Percentiles rank a stretch among this genome's conserved stretches.
These are phyloP conservation scores for Ganoderma leucocontextum DNA, from an alignment of 1,284 basidiomycete species.

Conservation along the genomic window DNA sequence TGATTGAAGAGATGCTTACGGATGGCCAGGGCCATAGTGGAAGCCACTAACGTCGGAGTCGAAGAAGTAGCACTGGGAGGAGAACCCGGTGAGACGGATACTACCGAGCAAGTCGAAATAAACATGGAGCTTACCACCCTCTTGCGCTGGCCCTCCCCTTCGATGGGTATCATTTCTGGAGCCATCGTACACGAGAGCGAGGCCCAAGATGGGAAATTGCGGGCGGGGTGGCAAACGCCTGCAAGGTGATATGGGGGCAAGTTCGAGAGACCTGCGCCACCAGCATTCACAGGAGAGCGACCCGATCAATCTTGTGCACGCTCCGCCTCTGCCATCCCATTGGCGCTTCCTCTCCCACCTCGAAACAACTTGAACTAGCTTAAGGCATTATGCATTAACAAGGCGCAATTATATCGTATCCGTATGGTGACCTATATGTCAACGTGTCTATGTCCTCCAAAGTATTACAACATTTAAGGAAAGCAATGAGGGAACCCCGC, in stretches of 20 bases:
- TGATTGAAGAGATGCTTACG: constrained; percentile 54
- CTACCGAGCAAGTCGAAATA: constrained; percentile 18
- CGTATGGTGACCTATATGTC: constrained; percentile 6
- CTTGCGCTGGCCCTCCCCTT: constrained; percentile 76
- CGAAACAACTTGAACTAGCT: too few species aligned
- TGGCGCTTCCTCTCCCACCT: constrained; percentile 1
- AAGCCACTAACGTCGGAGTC: constrained; percentile 99
- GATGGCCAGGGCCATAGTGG: constrained; percentile 96
- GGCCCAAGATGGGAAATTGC: constrained; percentile 8
- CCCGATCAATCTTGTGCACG: constrained; percentile 27
- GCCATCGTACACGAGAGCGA: constrained; percentile 45
- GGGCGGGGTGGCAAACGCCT: constrained; percentile 10
- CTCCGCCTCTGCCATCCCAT: background rate
- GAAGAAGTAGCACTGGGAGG: constrained; percentile 90
- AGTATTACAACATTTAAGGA: background rate
- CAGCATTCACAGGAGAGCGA: constrained; percentile 10
- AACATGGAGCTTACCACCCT: constrained; percentile 69
- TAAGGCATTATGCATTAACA: constrained; percentile 8
- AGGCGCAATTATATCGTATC: background rate
- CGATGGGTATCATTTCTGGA: constrained; percentile 69
- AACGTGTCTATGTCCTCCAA: constrained; percentile 5
- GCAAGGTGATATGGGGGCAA: constrained; percentile 19
- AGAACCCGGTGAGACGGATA: constrained; percentile 6
- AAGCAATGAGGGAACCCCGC: background rate
- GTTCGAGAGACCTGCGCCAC: constrained; percentile 23